Conservation (phyloP, 116 monocot species). For the Iris pallida region DNA sequence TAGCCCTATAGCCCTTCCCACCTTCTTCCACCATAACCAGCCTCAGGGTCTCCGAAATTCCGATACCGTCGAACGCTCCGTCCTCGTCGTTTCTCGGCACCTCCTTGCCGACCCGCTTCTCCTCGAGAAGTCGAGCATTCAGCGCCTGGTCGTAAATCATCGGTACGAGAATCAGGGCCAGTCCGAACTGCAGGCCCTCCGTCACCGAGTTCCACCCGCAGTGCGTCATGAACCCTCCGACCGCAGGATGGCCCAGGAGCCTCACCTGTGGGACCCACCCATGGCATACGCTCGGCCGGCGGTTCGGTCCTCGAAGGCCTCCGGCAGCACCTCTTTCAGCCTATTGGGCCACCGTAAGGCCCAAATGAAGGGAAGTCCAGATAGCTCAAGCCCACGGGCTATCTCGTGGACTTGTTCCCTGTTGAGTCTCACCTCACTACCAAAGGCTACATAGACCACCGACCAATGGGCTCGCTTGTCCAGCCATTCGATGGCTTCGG, state of each 20-base stretch:
- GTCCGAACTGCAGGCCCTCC: conserved; percentile 20
- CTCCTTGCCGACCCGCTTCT: conserved; percentile 23
- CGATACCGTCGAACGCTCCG: conserved; percentile 25
- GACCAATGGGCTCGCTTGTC: conserved; percentile 10
- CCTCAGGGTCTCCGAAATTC: conserved; percentile 23
- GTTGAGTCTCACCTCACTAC: conserved; percentile 18
- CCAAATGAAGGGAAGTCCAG: conserved; percentile 23
- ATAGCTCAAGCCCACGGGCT: conserved; percentile 20
- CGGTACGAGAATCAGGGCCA: conserved; percentile 23
- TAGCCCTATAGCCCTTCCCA: not conserved
- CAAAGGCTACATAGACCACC: conserved; percentile 26
- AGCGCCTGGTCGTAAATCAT: conserved; percentile 32
- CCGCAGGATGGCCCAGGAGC: conserved; percentile 22
- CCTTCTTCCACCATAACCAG: conserved; percentile 20
- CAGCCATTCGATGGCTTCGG: conserved; percentile 6
- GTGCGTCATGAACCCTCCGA: conserved; percentile 42
- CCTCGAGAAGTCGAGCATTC: conserved; percentile 20
- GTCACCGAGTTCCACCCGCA: conserved; percentile 36
- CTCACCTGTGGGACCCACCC: conserved; percentile 22
- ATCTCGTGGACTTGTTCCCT: conserved; percentile 14
- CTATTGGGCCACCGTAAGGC: conserved; percentile 10
- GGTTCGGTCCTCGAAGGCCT: not conserved
- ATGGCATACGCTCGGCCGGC: not conserved
- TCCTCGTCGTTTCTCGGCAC: conserved; percentile 32
- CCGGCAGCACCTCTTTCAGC: not conserved